Evolutionary conservation across 345 rosid genomes (phyloP), one percentile per base, ranked within the genome.

Genomic region (Eutrema heterophyllum): DNA sequence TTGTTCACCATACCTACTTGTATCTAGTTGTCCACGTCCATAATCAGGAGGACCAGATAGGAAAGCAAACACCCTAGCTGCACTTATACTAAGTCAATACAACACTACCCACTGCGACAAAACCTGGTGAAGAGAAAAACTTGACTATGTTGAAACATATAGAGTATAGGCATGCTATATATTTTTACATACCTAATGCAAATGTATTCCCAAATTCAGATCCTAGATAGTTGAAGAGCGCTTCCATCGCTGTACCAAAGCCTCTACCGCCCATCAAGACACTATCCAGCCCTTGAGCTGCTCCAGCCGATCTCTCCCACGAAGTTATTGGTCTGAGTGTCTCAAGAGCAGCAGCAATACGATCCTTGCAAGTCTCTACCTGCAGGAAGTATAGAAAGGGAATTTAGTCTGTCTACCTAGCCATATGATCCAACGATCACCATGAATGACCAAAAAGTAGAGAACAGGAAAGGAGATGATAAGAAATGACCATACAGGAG

Each of bases 11-110:
- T 95, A 92, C 79, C 99, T 82, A 81, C 89, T 87, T 35, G 99
- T 95, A 81, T 95, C 99, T 56, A 95, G 80, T 72, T 92, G 98
- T 69, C 99, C 99, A 83, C 91, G 91, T 75, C 99, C 99, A 79
- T 88, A 86, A 86, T 96, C 99, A 80, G 99, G 98, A 82, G 97
- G 97, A 70, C 99, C 99, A 70, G 99, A 96, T 45, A 96, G 68
- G 80, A 90, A 96, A 62, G 97, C 88, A 84, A 90, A 96, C 43
- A 92, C 91, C 84, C 98, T 89, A 76, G 97, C 99, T 96, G 95
- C 86, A 82, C 32, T 61, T 38, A 81, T 16, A 64, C 52, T n/a
- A 64, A 79, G 76, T 43, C 68, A 72, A 69, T 68, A 67, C 45
- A 70, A 29, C 48, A 53, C 51, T 68, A 33, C 30, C 16, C 45